A percentile compares a stretch with the other conserved stretches of the same genome.
These are phyloP conservation scores for Piper betle DNA, from an alignment of 164 flowering plant species.

Conservation along the genomic window DNA sequence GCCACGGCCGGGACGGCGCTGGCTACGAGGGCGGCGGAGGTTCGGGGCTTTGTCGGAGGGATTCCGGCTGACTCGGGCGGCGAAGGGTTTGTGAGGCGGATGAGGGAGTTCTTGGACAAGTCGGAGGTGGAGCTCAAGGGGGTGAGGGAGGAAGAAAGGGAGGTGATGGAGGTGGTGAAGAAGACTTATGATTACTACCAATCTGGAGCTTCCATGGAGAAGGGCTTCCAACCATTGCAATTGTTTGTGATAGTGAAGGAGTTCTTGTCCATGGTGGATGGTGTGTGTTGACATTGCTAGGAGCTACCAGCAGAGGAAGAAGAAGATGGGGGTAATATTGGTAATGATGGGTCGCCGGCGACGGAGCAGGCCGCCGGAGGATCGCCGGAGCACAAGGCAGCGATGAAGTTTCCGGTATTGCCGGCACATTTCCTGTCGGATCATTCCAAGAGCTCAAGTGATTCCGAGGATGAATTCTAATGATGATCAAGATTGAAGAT, in stretches of 20 bases:
- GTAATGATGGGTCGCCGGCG: no score
- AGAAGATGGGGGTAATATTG: no score
- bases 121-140: slow-evolving; percentile 53
- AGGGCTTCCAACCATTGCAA: slow-evolving; percentile 29
- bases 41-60: slow-evolving; percentile 13
- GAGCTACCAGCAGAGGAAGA: slow-evolving; percentile 38
- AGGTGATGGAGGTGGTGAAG: slow-evolving; percentile 56
- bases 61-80: slow-evolving; percentile 11
- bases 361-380: not conserved
- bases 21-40: slow-evolving; percentile 19
- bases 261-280: slow-evolving; percentile 59
- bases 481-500: not conserved
- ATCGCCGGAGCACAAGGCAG: slow-evolving; percentile 12
- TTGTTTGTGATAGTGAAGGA: slow-evolving; percentile 56
- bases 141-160: slow-evolving; percentile 41
- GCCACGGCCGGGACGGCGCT: slow-evolving; percentile 20
- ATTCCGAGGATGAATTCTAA: slow-evolving; percentile 36
- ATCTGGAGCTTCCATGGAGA: slow-evolving; percentile 41
- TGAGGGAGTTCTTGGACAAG: slow-evolving; percentile 43
- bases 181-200: slow-evolving; percentile 68
- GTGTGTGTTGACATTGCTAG: slow-evolving; percentile 44
- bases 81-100: slow-evolving; percentile 40
- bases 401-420: slow-evolving; percentile 32
- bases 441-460: slow-evolving; percentile 21
- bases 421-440: slow-evolving; percentile 36